Conservation (phyloP, 306 rosid genomes). For the Cicer cuneatum region DNA sequence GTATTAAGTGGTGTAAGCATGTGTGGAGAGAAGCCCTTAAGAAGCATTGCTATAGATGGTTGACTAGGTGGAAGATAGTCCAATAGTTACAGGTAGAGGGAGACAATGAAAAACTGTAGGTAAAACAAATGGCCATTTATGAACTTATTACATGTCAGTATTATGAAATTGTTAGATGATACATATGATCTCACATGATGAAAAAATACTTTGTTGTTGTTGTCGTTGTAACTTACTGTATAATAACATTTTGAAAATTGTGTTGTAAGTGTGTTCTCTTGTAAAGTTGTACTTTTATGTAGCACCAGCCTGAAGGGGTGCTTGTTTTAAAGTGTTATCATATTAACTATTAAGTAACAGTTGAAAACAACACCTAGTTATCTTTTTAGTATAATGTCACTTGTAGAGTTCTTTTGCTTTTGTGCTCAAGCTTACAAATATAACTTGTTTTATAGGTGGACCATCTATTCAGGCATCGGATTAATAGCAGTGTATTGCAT, state of each 20-base stretch:
- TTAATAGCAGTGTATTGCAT: constrained; percentile 76
- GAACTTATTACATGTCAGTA: neutral
- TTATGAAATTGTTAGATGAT: neutral
- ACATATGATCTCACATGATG: neutral
- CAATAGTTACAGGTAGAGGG: neutral
- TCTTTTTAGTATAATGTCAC: constrained; percentile 1
- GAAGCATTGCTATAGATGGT: neutral
- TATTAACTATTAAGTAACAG: neutral
- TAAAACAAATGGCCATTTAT: neutral
- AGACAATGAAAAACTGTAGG: neutral
- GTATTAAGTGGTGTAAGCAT: neutral
- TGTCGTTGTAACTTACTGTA: neutral
- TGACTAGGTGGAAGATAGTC: neutral
- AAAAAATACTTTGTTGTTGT: neutral
- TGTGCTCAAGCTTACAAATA: constrained; percentile 34
- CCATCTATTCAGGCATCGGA: constrained; percentile 91
- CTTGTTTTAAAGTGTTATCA: constrained; percentile 1
- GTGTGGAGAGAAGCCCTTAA: neutral
- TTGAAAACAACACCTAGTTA: constrained; percentile 8
- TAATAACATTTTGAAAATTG: constrained; percentile 2
- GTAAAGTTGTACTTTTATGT: neutral
- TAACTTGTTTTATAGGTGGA: constrained; percentile 71
- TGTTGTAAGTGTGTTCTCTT: constrained; percentile 12
- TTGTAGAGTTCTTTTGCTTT: constrained; percentile 20
- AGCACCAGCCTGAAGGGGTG: neutral